Conservation (phyloP, 2,329 filamentous ascomycete species). For the Aspergillus sclerotialis region DNA sequence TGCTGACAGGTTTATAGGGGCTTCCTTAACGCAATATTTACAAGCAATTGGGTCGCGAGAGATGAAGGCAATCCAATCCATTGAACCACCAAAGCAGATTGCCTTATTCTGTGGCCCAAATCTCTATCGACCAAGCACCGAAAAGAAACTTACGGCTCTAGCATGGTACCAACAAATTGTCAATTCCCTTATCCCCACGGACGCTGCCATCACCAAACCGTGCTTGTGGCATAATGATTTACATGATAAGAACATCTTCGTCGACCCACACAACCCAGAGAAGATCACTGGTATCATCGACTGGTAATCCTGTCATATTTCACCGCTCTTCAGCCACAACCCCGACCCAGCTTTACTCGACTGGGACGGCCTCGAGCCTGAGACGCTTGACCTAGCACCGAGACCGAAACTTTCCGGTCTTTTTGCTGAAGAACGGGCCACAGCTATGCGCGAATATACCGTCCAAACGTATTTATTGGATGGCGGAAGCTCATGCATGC, state of each 20-base stretch:
- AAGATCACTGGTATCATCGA: conserved; percentile 24
- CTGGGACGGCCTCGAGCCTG: conserved; percentile 20
- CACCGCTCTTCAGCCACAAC: conserved; percentile 21
- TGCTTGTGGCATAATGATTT: conserved; percentile 24
- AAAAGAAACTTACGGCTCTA: conserved; percentile 19
- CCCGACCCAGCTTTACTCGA: conserved; percentile 20
- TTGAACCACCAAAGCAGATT: conserved; percentile 17
- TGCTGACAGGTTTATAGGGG: conserved; percentile 15
- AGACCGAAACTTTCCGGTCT: conserved; percentile 16
- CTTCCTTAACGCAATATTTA: conserved; percentile 16
- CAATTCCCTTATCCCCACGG: conserved; percentile 16
- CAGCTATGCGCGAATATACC: conserved; percentile 19
- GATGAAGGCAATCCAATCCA: conserved; percentile 13
- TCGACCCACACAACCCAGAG: conserved; percentile 20
- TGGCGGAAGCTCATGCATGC: conserved; percentile 22
- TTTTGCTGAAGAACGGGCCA: conserved; percentile 15
- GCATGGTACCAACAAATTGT: conserved; percentile 17
- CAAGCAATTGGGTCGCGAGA: conserved; percentile 22
- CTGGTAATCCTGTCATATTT: conserved; percentile 24
- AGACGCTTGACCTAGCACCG: conserved; percentile 18
- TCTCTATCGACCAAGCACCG: conserved; percentile 16
- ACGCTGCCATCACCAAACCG: conserved; percentile 12
- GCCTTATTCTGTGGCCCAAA: conserved; percentile 23
- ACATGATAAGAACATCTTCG: conserved; percentile 24
- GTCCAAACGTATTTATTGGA: conserved; percentile 17